Base-by-base conservation (phyloP, 2,329 filamentous ascomycete genomes). In the Metarhizium sp. region DNA sequence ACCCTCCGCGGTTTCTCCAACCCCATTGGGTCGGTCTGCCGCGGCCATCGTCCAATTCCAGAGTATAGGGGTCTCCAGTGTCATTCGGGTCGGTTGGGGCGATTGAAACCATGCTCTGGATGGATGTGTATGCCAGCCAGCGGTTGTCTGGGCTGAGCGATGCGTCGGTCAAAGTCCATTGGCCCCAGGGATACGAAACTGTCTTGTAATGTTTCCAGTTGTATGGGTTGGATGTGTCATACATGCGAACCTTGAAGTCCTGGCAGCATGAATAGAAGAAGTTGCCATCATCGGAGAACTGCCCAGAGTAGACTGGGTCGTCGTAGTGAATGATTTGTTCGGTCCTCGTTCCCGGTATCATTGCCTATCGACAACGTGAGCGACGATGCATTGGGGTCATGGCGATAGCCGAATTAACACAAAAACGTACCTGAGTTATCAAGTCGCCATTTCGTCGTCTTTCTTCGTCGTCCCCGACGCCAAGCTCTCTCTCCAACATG, bases 181-280 rank as follows among this genome's bases (percentile, higher is more conserved):
- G 86, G 2, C 92, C 94, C 61, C 85, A 88, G 1, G 90, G 90
- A 69, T 94, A 96, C 32, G 78, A 75, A 5, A 91, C 89, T 0
- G 88, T 92, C 73, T 92, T 97, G 77, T 96, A 96, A 69, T 96
- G 92, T 67, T 87, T 87, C 94, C 94, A 99, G 60, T 91, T 82
- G 70, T 94, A 95, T 0, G 92, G 91, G 63, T 96, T 96, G 2
- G 89, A 92, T 0, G 94, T 97, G 69, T 97, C 92, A 71, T 97
- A 99, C 89, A 99, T 92, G 53, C 92, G 87, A 10, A 99, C 91
- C 62, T 85, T 87, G 73, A 96, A 96, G 70, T 97, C 92, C 70
- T 96, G 90, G 10, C 87, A 88, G 65, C 88, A 94, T 6, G 87
- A 86, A 67, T 92, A 97, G 75, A 96, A 97, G 75, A 97, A 97